Base-by-base conservation (phyloP, 495 filamentous ascomycete species). In the Xylaria telfairii region DNA sequence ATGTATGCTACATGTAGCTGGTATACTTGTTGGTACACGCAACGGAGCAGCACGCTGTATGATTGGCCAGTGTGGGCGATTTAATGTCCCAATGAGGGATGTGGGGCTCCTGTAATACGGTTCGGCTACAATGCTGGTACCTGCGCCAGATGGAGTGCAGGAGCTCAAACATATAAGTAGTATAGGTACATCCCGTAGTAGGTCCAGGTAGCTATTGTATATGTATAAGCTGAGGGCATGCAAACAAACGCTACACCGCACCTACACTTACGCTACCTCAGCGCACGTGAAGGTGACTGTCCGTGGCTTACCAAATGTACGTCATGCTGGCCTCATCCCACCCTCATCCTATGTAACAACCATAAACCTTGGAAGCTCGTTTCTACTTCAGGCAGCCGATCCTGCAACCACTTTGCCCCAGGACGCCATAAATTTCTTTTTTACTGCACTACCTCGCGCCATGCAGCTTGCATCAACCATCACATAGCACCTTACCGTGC, bases 321-420 rank as follows among this genome's bases (percentile, higher is more conserved):
- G 62, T 65, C 62, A 65, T 44, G 26, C 62, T 30, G 21, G 39
- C 26, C 61, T 64, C 61, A 62, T 64, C 39, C 15, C 59, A 19
- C 19, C 41, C 61, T 64, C 41, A 26, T 47, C 24, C 26, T 12
- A 51, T 21, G 21, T 37, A 7, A 37, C 34, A 37, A 37, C 34
- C 34, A 37, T 8, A 8, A 37, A 37, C 8, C 8, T 37, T 8
- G 4, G 34, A 37, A 37, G 3, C 8, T 37, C 34, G 4, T 37
- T 37, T 37, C 34, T 37, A 30, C 60, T 28, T 21, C 41, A 2
- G 24, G 41, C 3, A 3, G 13, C 41, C 62, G 17, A 51, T 7
- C 28, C 41, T 49, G 56, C 44, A 65, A 28, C 62, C 41, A 34
- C 3, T 46, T 32, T 34, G 24, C 34, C 24, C 24, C 26, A 41